Percentiles rank a stretch among this genome's conserved stretches.
phyloP scores from a whole-genome alignment of 129 eudicot genomes.

The Helianthus tuberosus region DNA sequence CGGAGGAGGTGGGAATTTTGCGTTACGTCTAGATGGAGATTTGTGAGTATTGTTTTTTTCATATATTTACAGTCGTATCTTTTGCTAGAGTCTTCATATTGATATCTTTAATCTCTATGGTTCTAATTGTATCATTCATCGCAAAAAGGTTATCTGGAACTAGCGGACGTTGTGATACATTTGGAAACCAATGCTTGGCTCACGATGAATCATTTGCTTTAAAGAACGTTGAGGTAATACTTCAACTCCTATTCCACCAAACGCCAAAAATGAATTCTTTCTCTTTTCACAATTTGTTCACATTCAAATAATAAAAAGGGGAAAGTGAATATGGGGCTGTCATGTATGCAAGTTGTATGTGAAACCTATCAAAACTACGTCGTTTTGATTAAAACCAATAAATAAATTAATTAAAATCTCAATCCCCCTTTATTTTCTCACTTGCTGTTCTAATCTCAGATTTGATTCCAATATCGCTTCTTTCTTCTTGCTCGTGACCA shows the following conservation, averaged over 20 bases:
- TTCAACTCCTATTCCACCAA: background rate
- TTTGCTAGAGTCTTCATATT: background rate
- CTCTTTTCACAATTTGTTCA: background rate
- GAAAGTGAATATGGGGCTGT: no score
- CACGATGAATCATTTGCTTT: conserved; percentile 70
- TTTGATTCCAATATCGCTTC: no score
- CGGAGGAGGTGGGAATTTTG: conserved; percentile 94
- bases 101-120: background rate
- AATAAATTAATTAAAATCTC: no score
- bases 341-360: no score
- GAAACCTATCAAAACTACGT: no score
- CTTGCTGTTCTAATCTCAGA: no score
- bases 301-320: no score
- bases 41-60: conserved; percentile 55
- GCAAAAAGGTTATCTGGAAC: conserved; percentile 70
- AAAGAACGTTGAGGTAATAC: conserved; percentile 87
- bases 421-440: no score
- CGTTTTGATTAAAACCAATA: no score
- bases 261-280: background rate
- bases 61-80: background rate
- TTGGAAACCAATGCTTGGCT: conserved; percentile 85
- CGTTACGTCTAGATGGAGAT: conserved; percentile 83
- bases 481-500: no score
- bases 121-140: conserved; percentile 14
- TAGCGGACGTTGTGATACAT: conserved; percentile 92